Evolutionary conservation across 495 filamentous ascomycete genomes (phyloP).

Genomic region (Podospora comata): DNA sequence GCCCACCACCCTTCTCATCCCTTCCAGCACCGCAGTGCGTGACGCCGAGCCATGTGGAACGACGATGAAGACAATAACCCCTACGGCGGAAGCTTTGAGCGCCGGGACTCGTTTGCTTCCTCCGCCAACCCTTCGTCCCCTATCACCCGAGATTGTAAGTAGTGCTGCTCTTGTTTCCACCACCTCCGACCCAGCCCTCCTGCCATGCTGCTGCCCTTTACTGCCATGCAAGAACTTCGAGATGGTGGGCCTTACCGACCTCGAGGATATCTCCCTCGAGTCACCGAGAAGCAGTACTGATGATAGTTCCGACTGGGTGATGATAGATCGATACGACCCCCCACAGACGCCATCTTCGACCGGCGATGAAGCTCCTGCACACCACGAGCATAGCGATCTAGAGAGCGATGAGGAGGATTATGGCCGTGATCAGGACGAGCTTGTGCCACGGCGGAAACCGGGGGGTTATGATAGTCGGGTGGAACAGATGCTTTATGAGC

Average conservation of each 20-base stretch:
- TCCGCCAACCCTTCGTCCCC: conserved; percentile 65
- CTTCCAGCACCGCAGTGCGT: neutral
- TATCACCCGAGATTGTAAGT: conserved; percentile 49
- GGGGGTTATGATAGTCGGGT: conserved; percentile 90
- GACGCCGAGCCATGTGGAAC: conserved; percentile 62
- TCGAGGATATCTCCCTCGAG: conserved; percentile 29
- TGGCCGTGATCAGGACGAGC: conserved; percentile 49
- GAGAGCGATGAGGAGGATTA: conserved; percentile 53
- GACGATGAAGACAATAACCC: conserved; percentile 94
- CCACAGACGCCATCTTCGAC: conserved; percentile 45
- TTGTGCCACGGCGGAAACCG: conserved; percentile 62
- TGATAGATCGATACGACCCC: conserved; percentile 44
- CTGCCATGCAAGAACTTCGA: conserved; percentile 1
- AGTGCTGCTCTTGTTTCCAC: conserved; percentile 1
- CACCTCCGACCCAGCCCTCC: neutral
- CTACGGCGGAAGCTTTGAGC: conserved; percentile 81
- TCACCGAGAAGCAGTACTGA: conserved; percentile 34
- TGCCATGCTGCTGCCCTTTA: neutral
- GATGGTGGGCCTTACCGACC: conserved; percentile 36
- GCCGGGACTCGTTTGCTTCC: conserved; percentile 72
- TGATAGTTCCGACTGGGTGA: conserved; percentile 37
- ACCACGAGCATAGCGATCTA: conserved; percentile 21
- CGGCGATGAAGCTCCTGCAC: conserved; percentile 40
- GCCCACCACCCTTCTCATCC: neutral
- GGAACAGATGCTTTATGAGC: conserved; percentile 94